phyloP scores from a whole-genome alignment of 306 rosid genomes.

The Prunus campanulata region DNA sequence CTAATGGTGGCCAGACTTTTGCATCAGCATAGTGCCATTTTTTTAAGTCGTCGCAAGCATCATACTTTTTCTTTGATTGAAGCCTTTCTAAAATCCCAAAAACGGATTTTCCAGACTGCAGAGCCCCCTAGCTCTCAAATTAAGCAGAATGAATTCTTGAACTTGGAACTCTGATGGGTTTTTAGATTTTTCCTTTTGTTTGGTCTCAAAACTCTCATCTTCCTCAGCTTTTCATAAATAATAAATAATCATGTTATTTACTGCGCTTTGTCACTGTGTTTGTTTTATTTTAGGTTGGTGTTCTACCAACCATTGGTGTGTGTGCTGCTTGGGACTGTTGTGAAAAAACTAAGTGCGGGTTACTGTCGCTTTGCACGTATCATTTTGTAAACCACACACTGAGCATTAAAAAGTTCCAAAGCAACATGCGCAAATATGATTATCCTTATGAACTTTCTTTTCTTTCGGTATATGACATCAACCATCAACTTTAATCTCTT shows the following conservation, averaged over 20 bases:
- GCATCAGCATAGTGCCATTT: constrained; percentile 21
- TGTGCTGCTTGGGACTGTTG: not conserved
- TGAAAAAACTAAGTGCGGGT: constrained; percentile 23
- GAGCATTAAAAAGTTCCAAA: constrained; percentile 20
- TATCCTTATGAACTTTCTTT: not conserved
- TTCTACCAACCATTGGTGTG: not conserved
- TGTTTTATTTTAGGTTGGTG: constrained; percentile 20
- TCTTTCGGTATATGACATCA: constrained; percentile 20
- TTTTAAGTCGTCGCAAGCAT: constrained; percentile 29
- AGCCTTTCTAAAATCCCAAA: not conserved
- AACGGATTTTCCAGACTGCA: not conserved
- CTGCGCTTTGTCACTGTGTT: constrained; percentile 22
- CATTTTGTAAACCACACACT: constrained; percentile 24
- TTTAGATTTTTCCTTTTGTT: constrained; percentile 2
- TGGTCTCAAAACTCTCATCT: not conserved
- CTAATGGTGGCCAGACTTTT: constrained; percentile 30
- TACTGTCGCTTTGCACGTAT: constrained; percentile 32
- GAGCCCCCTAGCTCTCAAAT: constrained; percentile 13
- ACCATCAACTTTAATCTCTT: no score
- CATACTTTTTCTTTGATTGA: constrained; percentile 20
- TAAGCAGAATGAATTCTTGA: constrained; percentile 3
- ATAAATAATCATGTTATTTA: constrained; percentile 5
- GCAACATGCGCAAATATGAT: constrained; percentile 19
- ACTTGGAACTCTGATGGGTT: not conserved
- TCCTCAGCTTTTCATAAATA: not conserved